Base-by-base conservation (phyloP, 805 yeast species). In the Starmerella potacharoeniae region DNA sequence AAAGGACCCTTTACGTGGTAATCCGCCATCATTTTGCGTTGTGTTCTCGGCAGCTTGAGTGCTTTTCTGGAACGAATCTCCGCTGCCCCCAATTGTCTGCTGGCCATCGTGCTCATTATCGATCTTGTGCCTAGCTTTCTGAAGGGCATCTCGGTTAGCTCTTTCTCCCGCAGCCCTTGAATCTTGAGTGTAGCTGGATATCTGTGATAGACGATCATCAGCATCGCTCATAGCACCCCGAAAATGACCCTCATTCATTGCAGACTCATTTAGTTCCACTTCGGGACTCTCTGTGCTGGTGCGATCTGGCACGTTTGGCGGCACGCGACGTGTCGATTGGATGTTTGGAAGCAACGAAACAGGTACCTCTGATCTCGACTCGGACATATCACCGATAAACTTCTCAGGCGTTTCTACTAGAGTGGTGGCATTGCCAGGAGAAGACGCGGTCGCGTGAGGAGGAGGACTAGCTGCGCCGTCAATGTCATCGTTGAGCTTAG, bases 1-100 rank as follows among this genome's bases (percentile, higher is more conserved):
- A 28, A 46, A 46, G n/a, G 50, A 46, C 4, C 50, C 50, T 22
- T 46, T 46, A 5, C 41, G 31, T n/a, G 50, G 50, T n/a, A 46
- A 41, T 6, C 9, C 16, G 41, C 17, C 22, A 22, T 22, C 22
- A 22, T 22, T 22, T 22, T 22, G 22, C 22, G 22, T 22, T 22
- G 22, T 22, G 22, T 22, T 22, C 22, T 22, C 22, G 2, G 22
- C 22, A 22, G 22, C 3, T 22, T 22, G 22, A 22, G 3, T 22
- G 22, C 22, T 22, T 22, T 22, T 22, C 3, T 22, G 22, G 22
- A 2, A 22, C 22, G 22, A 22, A 3, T 22, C 22, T 22, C 22
- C 22, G 22, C 22, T 22, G 22, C 22, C 22, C 3, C 22, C 3
- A 42, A 6, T 16, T 7, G 33, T 29, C 29, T 22, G 6, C 11